phyloP scores from a whole-genome alignment of 1,139 yeast genomes.

The Komagataea norvegica region DNA sequence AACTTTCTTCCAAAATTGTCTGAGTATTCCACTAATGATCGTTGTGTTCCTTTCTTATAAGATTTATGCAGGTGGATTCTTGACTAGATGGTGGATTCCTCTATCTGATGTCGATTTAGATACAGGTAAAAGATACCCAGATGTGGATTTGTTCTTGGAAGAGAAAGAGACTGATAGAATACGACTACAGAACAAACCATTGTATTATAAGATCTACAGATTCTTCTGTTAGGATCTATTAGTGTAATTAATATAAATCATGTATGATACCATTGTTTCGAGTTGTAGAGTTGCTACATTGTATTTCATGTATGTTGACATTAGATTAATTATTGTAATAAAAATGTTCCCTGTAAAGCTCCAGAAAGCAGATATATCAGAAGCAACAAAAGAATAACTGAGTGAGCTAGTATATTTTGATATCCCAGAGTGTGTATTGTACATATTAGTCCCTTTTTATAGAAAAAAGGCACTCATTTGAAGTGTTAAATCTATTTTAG shows the following conservation, averaged over 20 bases:
- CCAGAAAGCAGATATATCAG: too few species aligned
- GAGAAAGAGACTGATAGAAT: conserved; percentile 42
- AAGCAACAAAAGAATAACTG: too few species aligned
- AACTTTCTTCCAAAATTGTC: conserved; percentile 44
- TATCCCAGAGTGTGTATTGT: too few species aligned
- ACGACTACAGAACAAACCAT: conserved; percentile 30
- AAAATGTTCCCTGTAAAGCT: too few species aligned
- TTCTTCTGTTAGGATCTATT: conserved; percentile 62
- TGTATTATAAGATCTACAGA: conserved; percentile 33
- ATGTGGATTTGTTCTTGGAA: conserved; percentile 39
- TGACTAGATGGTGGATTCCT: conserved; percentile 29
- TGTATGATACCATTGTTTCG: too few species aligned
- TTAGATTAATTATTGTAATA: too few species aligned
- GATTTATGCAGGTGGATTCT: conserved; percentile 30
- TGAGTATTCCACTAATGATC: conserved; percentile 44
- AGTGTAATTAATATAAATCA: too few species aligned
- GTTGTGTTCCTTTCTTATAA: conserved; percentile 31
- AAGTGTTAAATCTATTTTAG: conserved; percentile 1
- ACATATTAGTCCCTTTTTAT: too few species aligned
- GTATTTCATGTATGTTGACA: too few species aligned
- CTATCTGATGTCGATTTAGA: conserved; percentile 42
- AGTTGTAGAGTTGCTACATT: too few species aligned
- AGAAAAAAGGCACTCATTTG: too few species aligned
- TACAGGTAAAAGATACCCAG: conserved; percentile 48
- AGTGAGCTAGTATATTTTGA: too few species aligned